Percentiles rank a stretch among this genome's conserved stretches.
Evolutionary conservation across 2,329 filamentous ascomycete species (phyloP).

Genomic region (Botrytis galanthina): DNA sequence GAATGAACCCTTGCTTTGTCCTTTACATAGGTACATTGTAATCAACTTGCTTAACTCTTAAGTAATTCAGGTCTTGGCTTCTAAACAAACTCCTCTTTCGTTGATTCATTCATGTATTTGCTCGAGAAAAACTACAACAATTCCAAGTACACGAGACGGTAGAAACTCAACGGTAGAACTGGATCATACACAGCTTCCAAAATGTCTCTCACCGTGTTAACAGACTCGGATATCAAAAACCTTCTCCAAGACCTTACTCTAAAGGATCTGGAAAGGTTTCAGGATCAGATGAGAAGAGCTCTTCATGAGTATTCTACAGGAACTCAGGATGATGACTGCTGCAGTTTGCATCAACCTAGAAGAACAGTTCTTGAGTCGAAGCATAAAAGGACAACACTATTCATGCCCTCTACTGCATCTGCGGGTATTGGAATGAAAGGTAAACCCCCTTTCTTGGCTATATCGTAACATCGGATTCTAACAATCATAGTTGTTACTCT

Average conservation of each 20-base stretch:
- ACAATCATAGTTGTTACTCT: constrained; percentile 59
- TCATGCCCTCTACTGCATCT: constrained; percentile 70
- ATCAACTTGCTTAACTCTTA: neutral
- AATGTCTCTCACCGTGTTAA: constrained; percentile 58
- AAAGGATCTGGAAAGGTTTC: constrained; percentile 54
- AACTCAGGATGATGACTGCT: constrained; percentile 41
- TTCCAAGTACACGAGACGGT: neutral
- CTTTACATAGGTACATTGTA: too few relatives aligned
- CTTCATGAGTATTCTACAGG: constrained; percentile 63
- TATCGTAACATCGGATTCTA: constrained; percentile 19
- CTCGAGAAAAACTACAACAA: neutral
- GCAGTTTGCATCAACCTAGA: constrained; percentile 54
- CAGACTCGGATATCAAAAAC: constrained; percentile 53
- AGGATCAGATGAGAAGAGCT: constrained; percentile 48
- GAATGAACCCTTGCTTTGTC: neutral
- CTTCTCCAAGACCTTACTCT: constrained; percentile 53
- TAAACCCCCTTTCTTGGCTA: constrained; percentile 33
- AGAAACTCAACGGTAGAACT: neutral
- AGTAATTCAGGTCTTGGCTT: constrained; percentile 4
- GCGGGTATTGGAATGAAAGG: constrained; percentile 67
- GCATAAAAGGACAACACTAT: constrained; percentile 61
- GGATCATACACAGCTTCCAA: constrained; percentile 24
- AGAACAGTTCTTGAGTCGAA: constrained; percentile 50
- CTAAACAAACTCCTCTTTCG: neutral
- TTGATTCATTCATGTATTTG: neutral